Base-by-base conservation (phyloP, 106 monocot species). In the Dioscorea zingiberensis region DNA sequence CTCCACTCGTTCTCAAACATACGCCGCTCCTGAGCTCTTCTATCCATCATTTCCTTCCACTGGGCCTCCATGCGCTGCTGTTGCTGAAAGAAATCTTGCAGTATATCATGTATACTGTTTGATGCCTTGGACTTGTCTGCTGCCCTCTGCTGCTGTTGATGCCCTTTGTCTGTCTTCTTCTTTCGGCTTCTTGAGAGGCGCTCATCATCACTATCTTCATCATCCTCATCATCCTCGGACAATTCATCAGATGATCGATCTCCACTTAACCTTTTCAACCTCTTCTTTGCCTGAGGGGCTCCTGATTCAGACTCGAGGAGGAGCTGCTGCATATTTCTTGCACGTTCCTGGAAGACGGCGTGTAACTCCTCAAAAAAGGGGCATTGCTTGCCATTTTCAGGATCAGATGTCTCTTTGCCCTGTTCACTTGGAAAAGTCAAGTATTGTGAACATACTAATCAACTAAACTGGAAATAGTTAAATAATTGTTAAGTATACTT, bases 341-440 rank as follows among this genome's bases (percentile, higher is more conserved):
- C 86, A 16, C 86, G 71, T 71, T 99, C 98, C 11, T 67, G 80
- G 77, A 99, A 93, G 21, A 99, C 73, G 3, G 88, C 80, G 57
- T 93, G 86, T 25, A 93, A 67, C 75, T 99, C 98, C 6, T 99
- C 89, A 44, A 99, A 99, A 84, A 89, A 99, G 14, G 98, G 98
- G 67, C 89, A 93, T 7, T 86, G 89, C 23, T 80, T 84, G 14
- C 86, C 84, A 54, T 63, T 80, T 16, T 99, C 89, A 16, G 88
- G 88, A 73, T 89, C 93, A 18, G 88, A 80, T 58, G 89, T 87
- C 75, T 99, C 98, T 44, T 83, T 89, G 0, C 92, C 89, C 98
- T 98, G 71, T 38, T 53, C 9, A 69, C 25, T 80, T 1, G 47
- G 21, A 45, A 30, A 21, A 27, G 13, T 15, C 15, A 21, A 38